These are phyloP conservation scores for Neonectria coccinea DNA, from an alignment of 2,329 filamentous ascomycete genomes.

Conservation along the genomic window DNA sequence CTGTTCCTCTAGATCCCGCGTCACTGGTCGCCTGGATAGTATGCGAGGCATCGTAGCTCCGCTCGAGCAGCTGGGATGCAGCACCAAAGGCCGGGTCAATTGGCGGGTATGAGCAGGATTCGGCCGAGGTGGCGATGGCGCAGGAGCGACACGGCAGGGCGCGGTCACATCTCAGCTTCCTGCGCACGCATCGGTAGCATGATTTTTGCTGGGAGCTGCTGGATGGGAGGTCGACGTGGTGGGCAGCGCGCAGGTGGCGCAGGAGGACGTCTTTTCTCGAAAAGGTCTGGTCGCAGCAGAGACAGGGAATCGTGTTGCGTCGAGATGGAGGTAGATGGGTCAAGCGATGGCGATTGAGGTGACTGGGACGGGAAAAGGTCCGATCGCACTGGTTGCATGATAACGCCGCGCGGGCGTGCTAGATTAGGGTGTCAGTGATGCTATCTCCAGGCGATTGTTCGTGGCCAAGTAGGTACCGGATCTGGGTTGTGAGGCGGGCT, in stretches of 20 bases:
- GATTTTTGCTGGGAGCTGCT: conserved; percentile 40
- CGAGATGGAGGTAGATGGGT: conserved; percentile 43
- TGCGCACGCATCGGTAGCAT: conserved; percentile 45
- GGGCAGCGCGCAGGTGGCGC: conserved; percentile 44
- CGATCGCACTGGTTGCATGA: conserved; percentile 41
- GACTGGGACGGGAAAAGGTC: conserved; percentile 43
- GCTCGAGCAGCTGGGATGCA: background rate
- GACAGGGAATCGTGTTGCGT: conserved; percentile 37
- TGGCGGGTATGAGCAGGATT: conserved; percentile 29
- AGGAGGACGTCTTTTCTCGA: conserved; percentile 45
- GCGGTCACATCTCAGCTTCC: conserved; percentile 45
- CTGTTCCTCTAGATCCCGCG: background rate
- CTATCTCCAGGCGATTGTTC: background rate
- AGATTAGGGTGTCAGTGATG: background rate
- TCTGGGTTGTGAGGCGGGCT: background rate
- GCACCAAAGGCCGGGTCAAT: conserved; percentile 4
- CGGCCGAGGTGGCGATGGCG: conserved; percentile 15
- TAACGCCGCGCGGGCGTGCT: conserved; percentile 14
- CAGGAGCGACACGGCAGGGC: conserved; percentile 41
- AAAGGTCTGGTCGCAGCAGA: conserved; percentile 40
- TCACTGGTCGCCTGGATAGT: background rate
- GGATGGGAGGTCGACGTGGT: conserved; percentile 35
- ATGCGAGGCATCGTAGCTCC: background rate
- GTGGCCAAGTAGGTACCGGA: background rate
- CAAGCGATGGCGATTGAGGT: conserved; percentile 45